Conservation (phyloP, 345 rosid genomes). For the Hibiscus mutabilis region DNA sequence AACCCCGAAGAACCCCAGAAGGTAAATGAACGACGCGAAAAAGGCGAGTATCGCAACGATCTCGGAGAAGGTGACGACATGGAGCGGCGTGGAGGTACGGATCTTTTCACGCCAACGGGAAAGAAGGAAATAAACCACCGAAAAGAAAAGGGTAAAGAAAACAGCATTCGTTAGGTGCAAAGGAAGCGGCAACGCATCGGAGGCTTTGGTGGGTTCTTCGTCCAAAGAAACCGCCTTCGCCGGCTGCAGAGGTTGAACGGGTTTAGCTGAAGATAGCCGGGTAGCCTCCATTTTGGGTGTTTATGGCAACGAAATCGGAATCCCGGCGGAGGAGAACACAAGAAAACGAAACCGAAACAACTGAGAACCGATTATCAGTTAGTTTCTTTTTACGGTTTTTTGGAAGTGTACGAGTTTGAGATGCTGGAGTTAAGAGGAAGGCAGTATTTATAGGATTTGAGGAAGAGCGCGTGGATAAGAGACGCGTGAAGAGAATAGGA, state of each 20-base stretch:
- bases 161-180: constrained; percentile 43
- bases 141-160: constrained; percentile 58
- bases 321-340: not conserved
- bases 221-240: not conserved
- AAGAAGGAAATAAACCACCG: constrained; percentile 55
- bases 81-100: constrained; percentile 59
- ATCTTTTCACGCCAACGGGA: constrained; percentile 76
- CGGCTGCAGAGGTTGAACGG: constrained; percentile 4
- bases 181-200: constrained; percentile 50
- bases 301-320: not conserved
- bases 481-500: not conserved
- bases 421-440: not conserved
- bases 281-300: constrained; percentile 20
- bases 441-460: not conserved
- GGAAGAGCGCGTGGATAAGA: not conserved
- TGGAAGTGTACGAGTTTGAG: not conserved
- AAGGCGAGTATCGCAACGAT: constrained; percentile 50
- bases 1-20: constrained; percentile 58
- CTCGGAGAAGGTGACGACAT: constrained; percentile 45
- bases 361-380: not conserved
- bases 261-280: constrained; percentile 14
- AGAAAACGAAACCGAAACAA: not conserved
- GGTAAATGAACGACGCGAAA: constrained; percentile 49
- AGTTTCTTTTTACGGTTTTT: not conserved
- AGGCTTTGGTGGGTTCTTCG: constrained; percentile 17